Base-by-base conservation (phyloP, 1,139 yeast species). In the Candida sanyaensis region DNA sequence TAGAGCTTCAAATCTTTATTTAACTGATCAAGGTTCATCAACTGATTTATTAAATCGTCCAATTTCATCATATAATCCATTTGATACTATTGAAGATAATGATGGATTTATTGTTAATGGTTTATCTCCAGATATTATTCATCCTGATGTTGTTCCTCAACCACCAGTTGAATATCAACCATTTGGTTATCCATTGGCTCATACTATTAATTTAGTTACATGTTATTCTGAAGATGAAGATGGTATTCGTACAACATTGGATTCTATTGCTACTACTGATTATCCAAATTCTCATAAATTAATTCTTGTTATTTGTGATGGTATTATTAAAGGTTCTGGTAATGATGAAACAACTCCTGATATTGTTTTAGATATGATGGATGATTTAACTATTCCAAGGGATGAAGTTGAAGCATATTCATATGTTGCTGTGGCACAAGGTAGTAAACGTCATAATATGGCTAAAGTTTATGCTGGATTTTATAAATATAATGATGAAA, bases 381-480 rank as follows among this genome's bases (percentile, higher is more conserved):
- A 85, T 11, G 96, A 92, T 64, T 86, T 91, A 56, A 75, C 81
- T 9, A 73, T 77, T 31, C 87, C 90, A 0, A 78, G 77, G 10
- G 96, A 89, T 29, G 83, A 86, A 27, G 97, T 90, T 12, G 69
- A 80, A 60, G 80, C 96, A 1, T 77, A 83, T 59, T 90, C 97
- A 0, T 92, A 93, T 64, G 96, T 93, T 43, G 96, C 98, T 7
- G 97, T 93, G 46, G 96, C 96, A 1, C 87, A 86, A 61, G 98
- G 98, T 54, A 63, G 88, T 7, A 91, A 89, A 68, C 86, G 98
- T 64, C 98, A 92, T 62, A 93, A 93, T 64, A 90, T 90, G 96
- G 97, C 98, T n/a, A 91, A 91, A 66, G 90, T 92, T 10, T 86
- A 86, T 60, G 84, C 96, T 11, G 98, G 98, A 0, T 93, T 88